Evolutionary conservation across 371 early-diverging fungal species (phyloP).

Genomic region (Apophysomyces ossiformis): DNA sequence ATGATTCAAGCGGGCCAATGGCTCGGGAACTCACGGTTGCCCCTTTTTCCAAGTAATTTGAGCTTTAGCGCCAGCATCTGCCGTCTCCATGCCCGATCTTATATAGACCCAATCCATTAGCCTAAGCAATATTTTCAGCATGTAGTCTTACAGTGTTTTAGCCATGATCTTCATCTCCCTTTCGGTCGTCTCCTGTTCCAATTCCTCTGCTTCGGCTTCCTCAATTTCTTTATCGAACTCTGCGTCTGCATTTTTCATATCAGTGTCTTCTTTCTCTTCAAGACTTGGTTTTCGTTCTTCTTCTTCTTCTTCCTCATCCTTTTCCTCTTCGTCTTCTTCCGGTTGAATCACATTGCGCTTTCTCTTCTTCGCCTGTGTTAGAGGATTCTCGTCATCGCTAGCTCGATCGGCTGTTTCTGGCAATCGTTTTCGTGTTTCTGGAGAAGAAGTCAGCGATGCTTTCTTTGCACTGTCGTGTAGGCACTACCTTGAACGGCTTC

Average conservation of each 20-base stretch:
- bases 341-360: not conserved
- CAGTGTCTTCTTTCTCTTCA: not conserved
- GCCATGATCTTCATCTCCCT: conserved; percentile 40
- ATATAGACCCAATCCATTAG: not conserved
- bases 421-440: not conserved
- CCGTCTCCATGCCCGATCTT: conserved; percentile 42
- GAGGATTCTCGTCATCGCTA: not conserved
- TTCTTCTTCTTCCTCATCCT: not conserved
- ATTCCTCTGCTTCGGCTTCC: conserved; percentile 30
- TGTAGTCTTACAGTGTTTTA: conserved; percentile 32
- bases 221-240: conserved; percentile 22
- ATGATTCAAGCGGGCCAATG: not conserved
- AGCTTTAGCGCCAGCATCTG: conserved; percentile 22
- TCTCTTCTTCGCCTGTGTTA: not conserved
- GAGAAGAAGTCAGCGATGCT: not conserved
- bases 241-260: not conserved
- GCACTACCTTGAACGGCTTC: not conserved
- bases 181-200: conserved; percentile 31
- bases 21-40: conserved; percentile 36
- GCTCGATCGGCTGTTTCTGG: not conserved
- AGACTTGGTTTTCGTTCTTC: not conserved
- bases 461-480: not conserved
- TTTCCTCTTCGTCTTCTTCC: not conserved
- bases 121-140: not conserved
- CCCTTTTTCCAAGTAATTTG: conserved; percentile 54